Evolutionary conservation across 495 filamentous ascomycete genomes (phyloP), one percentile per base, ranked within the genome.

Genomic region (Cenococcum geophilum): DNA sequence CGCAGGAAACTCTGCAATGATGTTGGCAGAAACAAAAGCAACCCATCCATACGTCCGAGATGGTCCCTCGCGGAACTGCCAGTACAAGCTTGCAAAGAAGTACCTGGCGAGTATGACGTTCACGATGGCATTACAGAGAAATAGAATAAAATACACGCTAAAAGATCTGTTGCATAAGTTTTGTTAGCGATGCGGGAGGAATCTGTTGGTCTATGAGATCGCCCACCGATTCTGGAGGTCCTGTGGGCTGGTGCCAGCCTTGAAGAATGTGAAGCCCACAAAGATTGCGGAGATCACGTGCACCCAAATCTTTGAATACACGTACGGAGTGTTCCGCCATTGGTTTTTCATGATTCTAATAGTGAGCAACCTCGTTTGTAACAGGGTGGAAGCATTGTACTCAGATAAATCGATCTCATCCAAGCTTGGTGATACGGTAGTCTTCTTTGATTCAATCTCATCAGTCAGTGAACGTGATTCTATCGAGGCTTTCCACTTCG

Each of bases 1-100:
- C 65, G 83, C 89, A 0, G 87, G 86, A 12, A 91, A 78, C 69
- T 91, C 88, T 55, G 85, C 81, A 18, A 85, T 20, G 66, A 91
- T 80, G 55, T 83, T 81, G 64, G 80, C 77, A n/a, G 85, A 77
- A 18, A 86, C 71, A 71, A 89, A 90, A 1, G 80, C 81, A 9
- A 78, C 74, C 87, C 87, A 89, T 37, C 78, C 80, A 70, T 92
- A 92, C 10, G 80, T 79, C 59, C 84, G 87, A 35, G 79, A 82
- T 8, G 80, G 80, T 3, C 79, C 74, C 71, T 92, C 88, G 23
- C 88, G 82, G 6, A 82, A 80, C 68, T 85, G 78, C 69, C 85
- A 91, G 0, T 89, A 74, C 4, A 81, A 79, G 3, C 87, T 80
- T 50, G 85, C 78, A 9, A 76, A 71, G 37, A 89, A 75, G 66